Evolutionary conservation across 23 red algal genomes (phyloP).

Genomic region (Cyanidioschyzon merolae): DNA sequence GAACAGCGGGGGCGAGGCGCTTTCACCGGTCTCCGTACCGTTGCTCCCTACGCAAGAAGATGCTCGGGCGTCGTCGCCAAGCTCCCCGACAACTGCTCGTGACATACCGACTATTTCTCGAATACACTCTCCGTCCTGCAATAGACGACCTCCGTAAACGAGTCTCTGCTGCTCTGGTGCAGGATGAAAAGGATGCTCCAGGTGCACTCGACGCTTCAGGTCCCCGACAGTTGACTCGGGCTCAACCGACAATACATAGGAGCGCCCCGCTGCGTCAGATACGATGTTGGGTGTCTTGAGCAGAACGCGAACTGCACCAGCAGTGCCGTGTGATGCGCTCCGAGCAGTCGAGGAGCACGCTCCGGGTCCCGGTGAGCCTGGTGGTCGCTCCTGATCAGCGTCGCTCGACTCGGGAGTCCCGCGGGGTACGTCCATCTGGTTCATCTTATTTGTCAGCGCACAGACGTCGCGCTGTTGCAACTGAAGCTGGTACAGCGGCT

Average conservation of each 20-base stretch:
- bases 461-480: no score
- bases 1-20: no score
- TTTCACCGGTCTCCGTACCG: no score
- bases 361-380: not conserved
- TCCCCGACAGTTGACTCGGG: not conserved
- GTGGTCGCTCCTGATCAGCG: not conserved
- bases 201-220: constrained; percentile 1
- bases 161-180: constrained; percentile 15
- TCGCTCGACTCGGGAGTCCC: not conserved
- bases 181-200: constrained; percentile 17
- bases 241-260: not conserved
- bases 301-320: not conserved
- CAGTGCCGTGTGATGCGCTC: not conserved
- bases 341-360: not conserved
- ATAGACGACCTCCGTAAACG: constrained; percentile 14
- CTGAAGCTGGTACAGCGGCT: no score
- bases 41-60: no score
- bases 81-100: no score
- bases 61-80: no score
- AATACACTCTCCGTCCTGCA: constrained; percentile 11
- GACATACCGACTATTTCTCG: constrained; percentile 2
- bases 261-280: not conserved
- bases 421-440: not conserved
- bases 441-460: not conserved
- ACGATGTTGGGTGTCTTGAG: not conserved